phyloP scores from a whole-genome alignment of 441 rosid species.

The Erysimum pusillum region DNA sequence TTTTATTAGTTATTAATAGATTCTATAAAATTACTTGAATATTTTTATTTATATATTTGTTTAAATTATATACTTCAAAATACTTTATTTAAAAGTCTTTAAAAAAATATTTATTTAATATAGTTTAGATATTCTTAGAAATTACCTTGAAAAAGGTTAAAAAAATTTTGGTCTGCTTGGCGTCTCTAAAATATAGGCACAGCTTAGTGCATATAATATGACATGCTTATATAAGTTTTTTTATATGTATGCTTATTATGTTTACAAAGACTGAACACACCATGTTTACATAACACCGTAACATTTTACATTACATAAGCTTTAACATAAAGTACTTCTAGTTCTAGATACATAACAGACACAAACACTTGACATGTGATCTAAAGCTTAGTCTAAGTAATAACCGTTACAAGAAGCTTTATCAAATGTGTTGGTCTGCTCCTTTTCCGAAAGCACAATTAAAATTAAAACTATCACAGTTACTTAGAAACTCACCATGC shows the following conservation, averaged over 20 bases:
- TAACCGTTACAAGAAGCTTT: conserved; percentile 31
- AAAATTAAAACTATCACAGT: conserved; percentile 34
- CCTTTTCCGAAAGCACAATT: conserved; percentile 11
- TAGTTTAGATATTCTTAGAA: no score
- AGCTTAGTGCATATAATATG: neutral
- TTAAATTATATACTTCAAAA: no score
- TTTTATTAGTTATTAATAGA: no score
- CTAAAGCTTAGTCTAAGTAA: conserved; percentile 34
- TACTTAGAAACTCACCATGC: conserved; percentile 21
- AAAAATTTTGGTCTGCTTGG: neutral
- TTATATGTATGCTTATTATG: neutral
- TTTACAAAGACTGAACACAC: neutral
- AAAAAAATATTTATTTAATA: no score
- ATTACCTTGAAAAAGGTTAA: no score
- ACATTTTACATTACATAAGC: conserved; percentile 37
- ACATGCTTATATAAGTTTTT: neutral
- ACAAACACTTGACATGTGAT: conserved; percentile 38
- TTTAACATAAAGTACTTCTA: conserved; percentile 29
- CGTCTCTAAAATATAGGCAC: neutral
- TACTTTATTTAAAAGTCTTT: no score
- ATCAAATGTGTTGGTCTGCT: conserved; percentile 37
- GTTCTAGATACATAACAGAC: conserved; percentile 27
- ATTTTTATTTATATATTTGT: no score
- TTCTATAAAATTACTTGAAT: no score
- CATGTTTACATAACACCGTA: conserved; percentile 20